Evolutionary conservation across 768 basidiomycete genomes (phyloP).

Genomic region (Coprinopsis cinerea): DNA sequence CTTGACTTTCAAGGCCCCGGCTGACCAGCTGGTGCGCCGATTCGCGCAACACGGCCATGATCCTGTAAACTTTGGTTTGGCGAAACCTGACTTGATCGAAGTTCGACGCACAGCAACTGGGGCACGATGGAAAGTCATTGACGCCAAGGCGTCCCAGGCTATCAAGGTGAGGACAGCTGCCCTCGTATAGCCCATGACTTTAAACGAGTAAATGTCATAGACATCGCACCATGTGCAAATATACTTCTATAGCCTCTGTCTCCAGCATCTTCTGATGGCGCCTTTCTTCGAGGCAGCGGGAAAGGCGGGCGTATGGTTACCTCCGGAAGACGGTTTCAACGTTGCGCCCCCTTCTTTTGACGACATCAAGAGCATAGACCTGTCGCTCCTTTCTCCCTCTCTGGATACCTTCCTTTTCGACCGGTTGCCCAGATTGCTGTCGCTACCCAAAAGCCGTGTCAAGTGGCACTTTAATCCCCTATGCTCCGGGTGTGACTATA

Average conservation of each 20-base stretch:
- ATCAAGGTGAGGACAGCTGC: constrained; percentile 34
- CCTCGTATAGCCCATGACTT: neutral
- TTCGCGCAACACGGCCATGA: constrained; percentile 25
- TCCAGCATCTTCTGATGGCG: constrained; percentile 30
- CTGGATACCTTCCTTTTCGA: constrained; percentile 39
- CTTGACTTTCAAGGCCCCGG: constrained; percentile 37
- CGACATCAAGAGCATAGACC: constrained; percentile 35
- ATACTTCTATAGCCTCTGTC: constrained; percentile 44
- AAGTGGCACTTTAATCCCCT: constrained; percentile 47
- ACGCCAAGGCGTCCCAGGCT: constrained; percentile 42
- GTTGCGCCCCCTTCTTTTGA: constrained; percentile 25
- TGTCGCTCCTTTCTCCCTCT: constrained; percentile 33
- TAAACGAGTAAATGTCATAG: constrained; percentile 17
- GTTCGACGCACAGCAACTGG: constrained; percentile 27
- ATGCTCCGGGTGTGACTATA: constrained; percentile 38
- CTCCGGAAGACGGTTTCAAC: constrained; percentile 33
- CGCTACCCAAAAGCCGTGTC: constrained; percentile 25
- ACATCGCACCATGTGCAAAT: constrained; percentile 48
- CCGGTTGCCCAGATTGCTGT: constrained; percentile 35
- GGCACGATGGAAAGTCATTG: constrained; percentile 42
- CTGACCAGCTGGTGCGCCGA: constrained; percentile 24
- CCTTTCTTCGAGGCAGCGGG: constrained; percentile 28
- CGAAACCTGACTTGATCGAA: constrained; percentile 46
- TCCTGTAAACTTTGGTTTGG: constrained; percentile 37
- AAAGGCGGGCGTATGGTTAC: constrained; percentile 41